These are phyloP conservation scores for Corynespora cassiicola DNA, from an alignment of 2,329 filamentous ascomycete species.

Conservation along the genomic window DNA sequence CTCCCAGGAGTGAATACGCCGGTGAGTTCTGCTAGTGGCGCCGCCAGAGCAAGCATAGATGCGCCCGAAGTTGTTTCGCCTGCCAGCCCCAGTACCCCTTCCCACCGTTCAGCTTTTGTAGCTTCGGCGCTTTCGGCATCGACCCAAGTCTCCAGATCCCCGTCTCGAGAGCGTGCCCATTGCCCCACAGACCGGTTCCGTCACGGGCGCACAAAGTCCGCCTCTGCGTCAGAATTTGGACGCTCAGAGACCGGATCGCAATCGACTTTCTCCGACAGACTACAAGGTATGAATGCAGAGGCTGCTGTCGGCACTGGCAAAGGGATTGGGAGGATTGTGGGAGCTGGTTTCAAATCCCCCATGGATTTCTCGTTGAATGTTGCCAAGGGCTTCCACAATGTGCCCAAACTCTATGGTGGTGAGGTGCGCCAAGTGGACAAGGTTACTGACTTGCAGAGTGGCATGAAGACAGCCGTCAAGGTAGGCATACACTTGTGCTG, in stretches of 20 bases:
- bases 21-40: constrained; percentile 1
- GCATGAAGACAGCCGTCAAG: constrained; percentile 78
- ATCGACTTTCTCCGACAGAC: constrained; percentile 24
- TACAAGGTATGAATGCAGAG: constrained; percentile 49
- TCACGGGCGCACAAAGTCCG: constrained; percentile 21
- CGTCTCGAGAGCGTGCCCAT: constrained; percentile 27
- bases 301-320: constrained; percentile 70
- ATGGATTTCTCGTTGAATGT: constrained; percentile 85
- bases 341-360: constrained; percentile 77
- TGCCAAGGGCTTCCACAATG: constrained; percentile 87
- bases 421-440: constrained; percentile 79
- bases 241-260: constrained; percentile 22
- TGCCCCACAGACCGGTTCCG: constrained; percentile 8
- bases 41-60: neutral
- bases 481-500: constrained; percentile 40
- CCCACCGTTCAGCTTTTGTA: constrained; percentile 36
- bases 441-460: constrained; percentile 78
- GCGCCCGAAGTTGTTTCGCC: constrained; percentile 2
- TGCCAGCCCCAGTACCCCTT: constrained; percentile 9
- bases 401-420: constrained; percentile 84
- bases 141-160: constrained; percentile 33
- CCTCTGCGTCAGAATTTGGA: constrained; percentile 22
- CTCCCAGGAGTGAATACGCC: constrained; percentile 21
- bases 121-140: constrained; percentile 38
- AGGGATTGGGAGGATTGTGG: constrained; percentile 74